Evolutionary conservation across 2,329 filamentous ascomycete genomes (phyloP), one percentile per base, ranked within the genome.

Genomic region (Fusarium brachygibbosum): DNA sequence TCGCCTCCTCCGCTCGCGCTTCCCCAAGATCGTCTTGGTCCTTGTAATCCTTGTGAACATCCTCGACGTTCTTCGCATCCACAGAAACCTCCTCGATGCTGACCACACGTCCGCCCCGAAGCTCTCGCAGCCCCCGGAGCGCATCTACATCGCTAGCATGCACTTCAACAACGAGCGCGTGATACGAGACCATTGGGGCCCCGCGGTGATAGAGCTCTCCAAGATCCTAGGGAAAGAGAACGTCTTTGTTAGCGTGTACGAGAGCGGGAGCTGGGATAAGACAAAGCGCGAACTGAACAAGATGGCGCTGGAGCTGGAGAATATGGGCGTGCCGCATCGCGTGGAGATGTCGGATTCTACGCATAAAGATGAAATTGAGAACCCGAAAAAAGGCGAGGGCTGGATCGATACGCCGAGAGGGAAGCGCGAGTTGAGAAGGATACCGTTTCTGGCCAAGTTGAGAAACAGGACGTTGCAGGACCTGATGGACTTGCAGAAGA

Each of bases 241-340:
- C 74, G 86, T 93, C 3, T 93, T 86, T 74, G 84, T 93, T 40
- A 88, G 87, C 63, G 84, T 93, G 31, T 85, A 87, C 61, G 91
- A 93, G 76, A 90, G 88, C 71, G 90, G 90, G 7, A 91, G 88
- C 74, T 89, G 86, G 80, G 91, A 93, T 75, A 82, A 89, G 60
- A 91, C 87, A 19, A 92, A 92, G 76, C 84, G 80, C 17, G 86
- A 86, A 9, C 79, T 93, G 68, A 79, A 76, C 23, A 82, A 86
- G 25, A 79, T 93, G 29, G 88, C 91, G 59, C 69, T 65, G 2
- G 78, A 85, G 56, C 79, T 93, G 12, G 85, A 82, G 11, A 75
- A 75, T 14, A 71, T 87, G 17, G 83, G 85, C 2, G 85, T 92
- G 4, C 77, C 81, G 40, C 83, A 85, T 29, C 86, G 81, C 29